phyloP scores from a whole-genome alignment of 306 rosid species.

The Canavalia gladiata region DNA sequence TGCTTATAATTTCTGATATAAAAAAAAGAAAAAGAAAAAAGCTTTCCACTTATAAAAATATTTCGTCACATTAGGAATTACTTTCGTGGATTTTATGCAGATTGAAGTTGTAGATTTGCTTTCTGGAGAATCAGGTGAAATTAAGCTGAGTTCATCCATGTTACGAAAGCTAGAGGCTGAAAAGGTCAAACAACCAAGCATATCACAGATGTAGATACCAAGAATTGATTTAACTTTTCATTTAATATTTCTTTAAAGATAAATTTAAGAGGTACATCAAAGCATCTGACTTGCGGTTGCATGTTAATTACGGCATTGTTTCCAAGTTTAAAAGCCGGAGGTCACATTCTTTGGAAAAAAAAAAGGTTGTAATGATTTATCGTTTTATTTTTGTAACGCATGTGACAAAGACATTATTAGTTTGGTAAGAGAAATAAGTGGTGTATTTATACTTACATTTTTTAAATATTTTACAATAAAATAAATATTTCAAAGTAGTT shows the following conservation, averaged over 20 bases:
- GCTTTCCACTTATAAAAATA: background rate
- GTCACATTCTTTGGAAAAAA: background rate
- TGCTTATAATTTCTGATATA: constrained; percentile 13
- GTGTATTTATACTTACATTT: background rate
- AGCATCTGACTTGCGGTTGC: constrained; percentile 6
- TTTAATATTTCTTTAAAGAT: background rate
- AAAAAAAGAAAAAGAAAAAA: background rate
- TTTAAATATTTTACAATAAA: background rate
- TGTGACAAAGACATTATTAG: background rate
- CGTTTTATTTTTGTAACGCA: background rate
- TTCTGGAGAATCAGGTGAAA: constrained; percentile 69
- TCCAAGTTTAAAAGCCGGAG: background rate
- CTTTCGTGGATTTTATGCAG: constrained; percentile 61
- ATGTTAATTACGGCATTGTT: constrained; percentile 4
- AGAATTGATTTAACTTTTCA: background rate
- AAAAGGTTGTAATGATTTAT: constrained; percentile 18
- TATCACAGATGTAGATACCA: constrained; percentile 28
- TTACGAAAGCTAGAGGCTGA: constrained; percentile 83
- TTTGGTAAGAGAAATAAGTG: background rate
- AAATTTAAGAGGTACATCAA: constrained; percentile 11
- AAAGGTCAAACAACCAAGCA: constrained; percentile 56
- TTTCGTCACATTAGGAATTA: constrained; percentile 2
- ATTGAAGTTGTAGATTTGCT: constrained; percentile 93
- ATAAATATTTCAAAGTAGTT: background rate
- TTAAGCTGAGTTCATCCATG: constrained; percentile 79